Base-by-base conservation (phyloP, 345 rosid genomes). In the Rhodamnia argentea region DNA sequence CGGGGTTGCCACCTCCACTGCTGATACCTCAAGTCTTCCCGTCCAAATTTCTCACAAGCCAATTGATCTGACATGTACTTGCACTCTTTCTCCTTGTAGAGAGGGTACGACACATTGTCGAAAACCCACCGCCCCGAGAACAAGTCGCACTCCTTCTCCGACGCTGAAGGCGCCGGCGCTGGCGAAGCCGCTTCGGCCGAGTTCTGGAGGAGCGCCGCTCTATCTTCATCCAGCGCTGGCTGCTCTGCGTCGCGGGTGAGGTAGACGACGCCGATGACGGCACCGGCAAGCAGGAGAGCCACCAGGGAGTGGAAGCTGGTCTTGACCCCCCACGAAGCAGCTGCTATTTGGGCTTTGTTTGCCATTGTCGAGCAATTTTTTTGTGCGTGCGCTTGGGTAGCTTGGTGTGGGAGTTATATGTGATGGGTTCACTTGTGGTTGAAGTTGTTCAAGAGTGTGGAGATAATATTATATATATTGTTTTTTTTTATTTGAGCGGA, bases 1-100 rank as follows among this genome's bases (percentile, higher is more conserved):
- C 91, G 92, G 85, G 99, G 99, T 58, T 97, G 95, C 98, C 99
- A 97, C 85, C 94, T 94, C 99, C 96, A 95, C n/a, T 89, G 90
- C 90, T 89, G 98, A 75, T 91, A 95, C 86, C 82, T 84, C 82
- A 92, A 89, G 85, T 97, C 97, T 84, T 90, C 92, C 88, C 99
- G 93, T 44, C 99, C 99, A 86, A 93, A 96, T 88, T 97, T 94
- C 91, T 91, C 90, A 76, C 98, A 94, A 84, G 98, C 95, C 91
- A 96, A 87, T 87, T 96, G 96, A 60, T 94, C 96, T 9, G 96
- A 94, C 92, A 96, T 93, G 90, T 88, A 95, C 89, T 87, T 92
- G 87, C 99, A 97, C 15, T 94, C 91, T 54, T 91, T 90, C 89
- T 96, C 99, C 90, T 94, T 93, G 83, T 97, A 97, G 59, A 94